These are phyloP conservation scores for Fusarium sp. DNA, from an alignment of 2,329 filamentous ascomycete genomes.

Conservation along the genomic window DNA sequence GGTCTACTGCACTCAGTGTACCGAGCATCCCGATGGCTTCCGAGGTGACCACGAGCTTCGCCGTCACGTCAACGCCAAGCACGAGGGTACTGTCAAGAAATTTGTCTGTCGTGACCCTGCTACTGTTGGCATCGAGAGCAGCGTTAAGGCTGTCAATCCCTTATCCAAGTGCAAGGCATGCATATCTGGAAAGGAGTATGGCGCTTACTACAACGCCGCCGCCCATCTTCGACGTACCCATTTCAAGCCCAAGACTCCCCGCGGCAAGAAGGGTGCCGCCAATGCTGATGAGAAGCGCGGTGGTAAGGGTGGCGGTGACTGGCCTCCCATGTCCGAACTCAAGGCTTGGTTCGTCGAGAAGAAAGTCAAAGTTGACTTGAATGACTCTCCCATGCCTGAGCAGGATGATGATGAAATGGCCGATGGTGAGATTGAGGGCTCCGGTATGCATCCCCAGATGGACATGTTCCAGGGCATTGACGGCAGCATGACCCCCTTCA, in stretches of 20 bases:
- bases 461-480: conserved; percentile 46
- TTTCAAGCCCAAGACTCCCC: conserved; percentile 76
- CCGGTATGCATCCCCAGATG: conserved; percentile 30
- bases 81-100: conserved; percentile 68
- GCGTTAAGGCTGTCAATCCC: conserved; percentile 70
- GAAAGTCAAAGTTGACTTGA: conserved; percentile 58
- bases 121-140: conserved; percentile 54
- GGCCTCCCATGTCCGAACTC: conserved; percentile 48
- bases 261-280: conserved; percentile 58
- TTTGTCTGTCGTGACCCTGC: conserved; percentile 70
- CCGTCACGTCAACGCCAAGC: conserved; percentile 75
- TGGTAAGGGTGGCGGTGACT: conserved; percentile 56
- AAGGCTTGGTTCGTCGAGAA: conserved; percentile 71
- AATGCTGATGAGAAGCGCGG: conserved; percentile 63
- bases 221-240: conserved; percentile 90
- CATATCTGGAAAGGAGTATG: conserved; percentile 80
- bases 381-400: conserved; percentile 53
- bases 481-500: conserved; percentile 40
- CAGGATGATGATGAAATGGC: conserved; percentile 50
- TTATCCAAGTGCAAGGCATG: conserved; percentile 89
- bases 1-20: conserved; percentile 78
- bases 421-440: conserved; percentile 39
- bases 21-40: conserved; percentile 81
- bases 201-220: conserved; percentile 94
- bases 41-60: conserved; percentile 87